These are phyloP conservation scores for Cyberlindnera maritima DNA, from an alignment of 805 yeast species.

Conservation along the genomic window DNA sequence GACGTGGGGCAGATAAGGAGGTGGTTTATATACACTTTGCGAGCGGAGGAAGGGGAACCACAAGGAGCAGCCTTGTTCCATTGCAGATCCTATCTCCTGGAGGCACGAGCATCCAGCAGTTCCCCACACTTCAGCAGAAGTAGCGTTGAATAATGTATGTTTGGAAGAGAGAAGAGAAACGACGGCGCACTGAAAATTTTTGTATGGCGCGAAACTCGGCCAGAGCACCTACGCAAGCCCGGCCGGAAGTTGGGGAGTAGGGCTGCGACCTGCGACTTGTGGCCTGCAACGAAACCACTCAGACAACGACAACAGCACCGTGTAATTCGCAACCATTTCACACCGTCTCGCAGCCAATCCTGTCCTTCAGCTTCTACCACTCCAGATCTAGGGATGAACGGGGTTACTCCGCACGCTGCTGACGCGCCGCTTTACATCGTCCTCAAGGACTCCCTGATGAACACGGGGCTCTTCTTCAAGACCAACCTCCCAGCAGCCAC, in stretches of 20 bases:
- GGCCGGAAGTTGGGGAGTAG: no score
- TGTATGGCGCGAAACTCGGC: neutral
- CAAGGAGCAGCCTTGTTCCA: conserved; percentile 6
- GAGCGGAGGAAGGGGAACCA: neutral
- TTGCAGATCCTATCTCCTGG: neutral
- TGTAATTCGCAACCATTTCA: no score
- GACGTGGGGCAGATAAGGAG: conserved; percentile 68
- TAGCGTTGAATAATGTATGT: no score
- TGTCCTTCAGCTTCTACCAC: no score
- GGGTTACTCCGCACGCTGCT: neutral
- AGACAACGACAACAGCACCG: neutral
- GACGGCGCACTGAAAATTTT: neutral
- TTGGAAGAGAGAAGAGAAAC: neutral
- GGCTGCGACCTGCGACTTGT: no score
- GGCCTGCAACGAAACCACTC: neutral
- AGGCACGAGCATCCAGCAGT: neutral
- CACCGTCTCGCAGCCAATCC: no score
- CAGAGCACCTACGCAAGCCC: neutral
- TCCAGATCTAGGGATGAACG: neutral
- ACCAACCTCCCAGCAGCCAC: neutral
- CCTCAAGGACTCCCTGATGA: neutral
- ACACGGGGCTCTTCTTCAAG: conserved; percentile 1
- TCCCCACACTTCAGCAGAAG: no score
- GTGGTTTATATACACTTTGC: conserved; percentile 21
- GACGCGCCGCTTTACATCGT: conserved; percentile 2